phyloP scores from a whole-genome alignment of 139 green algal genomes.

The Chara braunii region DNA sequence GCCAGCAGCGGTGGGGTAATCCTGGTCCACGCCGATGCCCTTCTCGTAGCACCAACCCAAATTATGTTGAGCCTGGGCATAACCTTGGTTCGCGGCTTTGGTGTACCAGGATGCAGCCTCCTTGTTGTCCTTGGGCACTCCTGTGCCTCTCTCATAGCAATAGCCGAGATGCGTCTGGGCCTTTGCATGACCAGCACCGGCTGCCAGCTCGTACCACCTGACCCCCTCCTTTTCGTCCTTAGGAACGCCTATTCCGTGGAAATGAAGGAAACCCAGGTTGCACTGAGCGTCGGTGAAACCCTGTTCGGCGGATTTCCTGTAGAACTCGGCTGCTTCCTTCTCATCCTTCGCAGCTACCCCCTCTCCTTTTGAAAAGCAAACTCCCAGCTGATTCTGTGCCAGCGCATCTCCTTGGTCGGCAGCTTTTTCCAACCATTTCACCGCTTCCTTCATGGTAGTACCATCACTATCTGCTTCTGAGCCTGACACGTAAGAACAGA shows the following conservation, averaged over 20 bases:
- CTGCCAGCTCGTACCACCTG: slow-evolving; percentile 13
- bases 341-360: slow-evolving; percentile 20
- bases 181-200: neutral
- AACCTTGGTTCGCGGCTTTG: neutral
- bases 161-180: slow-evolving; percentile 4
- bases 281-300: slow-evolving; percentile 14
- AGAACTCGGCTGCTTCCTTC: slow-evolving; percentile 29
- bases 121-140: slow-evolving; percentile 12
- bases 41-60: slow-evolving; percentile 24
- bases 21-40: slow-evolving; percentile 10
- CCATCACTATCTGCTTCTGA: too few species aligned
- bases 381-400: slow-evolving; percentile 7
- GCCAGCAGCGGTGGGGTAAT: slow-evolving; percentile 3
- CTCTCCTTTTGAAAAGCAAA: slow-evolving; percentile 21
- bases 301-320: slow-evolving; percentile 35
- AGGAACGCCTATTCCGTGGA: neutral
- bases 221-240: slow-evolving; percentile 11
- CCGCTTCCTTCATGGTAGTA: neutral
- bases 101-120: neutral
- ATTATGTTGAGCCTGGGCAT: neutral
- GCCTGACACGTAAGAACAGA: too few species aligned
- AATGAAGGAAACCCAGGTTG: slow-evolving; percentile 21
- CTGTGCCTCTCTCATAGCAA: slow-evolving; percentile 12
- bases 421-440: neutral
- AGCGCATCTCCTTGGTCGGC: slow-evolving; percentile 13